A percentile compares a stretch with the other conserved stretches of the same genome.
phyloP scores from a whole-genome alignment of 495 filamentous ascomycete species.

The Lineolata rhizophorae region DNA sequence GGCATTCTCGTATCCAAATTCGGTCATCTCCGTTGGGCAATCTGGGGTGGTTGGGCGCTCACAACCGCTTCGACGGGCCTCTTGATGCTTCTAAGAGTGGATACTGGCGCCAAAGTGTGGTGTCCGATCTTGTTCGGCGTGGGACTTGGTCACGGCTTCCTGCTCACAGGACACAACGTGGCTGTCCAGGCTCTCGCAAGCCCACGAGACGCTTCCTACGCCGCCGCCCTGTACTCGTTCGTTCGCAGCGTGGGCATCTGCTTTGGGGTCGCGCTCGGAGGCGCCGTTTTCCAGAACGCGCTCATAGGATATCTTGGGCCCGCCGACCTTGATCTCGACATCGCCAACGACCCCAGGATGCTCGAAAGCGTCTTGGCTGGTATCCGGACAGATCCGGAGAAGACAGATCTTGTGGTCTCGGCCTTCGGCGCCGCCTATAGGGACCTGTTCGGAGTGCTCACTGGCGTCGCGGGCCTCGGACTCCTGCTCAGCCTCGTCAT shows the following conservation, averaged over 20 bases:
- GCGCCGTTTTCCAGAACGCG: conserved; percentile 2
- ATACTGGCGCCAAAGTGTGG: conserved; percentile 25
- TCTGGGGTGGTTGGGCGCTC: conserved; percentile 32
- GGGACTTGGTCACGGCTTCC: conserved; percentile 31
- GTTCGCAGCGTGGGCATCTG: conserved; percentile 5
- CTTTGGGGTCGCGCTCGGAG: conserved; percentile 3
- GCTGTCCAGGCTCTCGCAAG: conserved; percentile 20
- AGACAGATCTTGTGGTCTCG: not conserved
- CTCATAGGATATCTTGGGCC: not conserved
- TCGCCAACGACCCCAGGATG: conserved; percentile 1
- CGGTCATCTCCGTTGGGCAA: conserved; percentile 27
- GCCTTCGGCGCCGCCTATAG: not conserved
- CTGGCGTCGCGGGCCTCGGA: not conserved
- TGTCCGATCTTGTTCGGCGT: conserved; percentile 29
- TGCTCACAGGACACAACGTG: conserved; percentile 28
- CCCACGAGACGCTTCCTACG: conserved; percentile 3
- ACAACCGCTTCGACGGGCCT: conserved; percentile 25
- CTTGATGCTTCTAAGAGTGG: conserved; percentile 25
- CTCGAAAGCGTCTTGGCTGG: not conserved
- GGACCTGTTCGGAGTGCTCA: not conserved
- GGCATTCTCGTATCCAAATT: conserved; percentile 26
- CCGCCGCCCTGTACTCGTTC: conserved; percentile 9
- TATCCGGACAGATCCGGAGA: too few relatives aligned
- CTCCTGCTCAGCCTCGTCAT: not conserved
- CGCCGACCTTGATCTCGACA: not conserved